A percentile compares a stretch with the other conserved stretches of the same genome.
phyloP scores from a whole-genome alignment of 805 yeast species.

The Wickerhamomyces bovis region DNA sequence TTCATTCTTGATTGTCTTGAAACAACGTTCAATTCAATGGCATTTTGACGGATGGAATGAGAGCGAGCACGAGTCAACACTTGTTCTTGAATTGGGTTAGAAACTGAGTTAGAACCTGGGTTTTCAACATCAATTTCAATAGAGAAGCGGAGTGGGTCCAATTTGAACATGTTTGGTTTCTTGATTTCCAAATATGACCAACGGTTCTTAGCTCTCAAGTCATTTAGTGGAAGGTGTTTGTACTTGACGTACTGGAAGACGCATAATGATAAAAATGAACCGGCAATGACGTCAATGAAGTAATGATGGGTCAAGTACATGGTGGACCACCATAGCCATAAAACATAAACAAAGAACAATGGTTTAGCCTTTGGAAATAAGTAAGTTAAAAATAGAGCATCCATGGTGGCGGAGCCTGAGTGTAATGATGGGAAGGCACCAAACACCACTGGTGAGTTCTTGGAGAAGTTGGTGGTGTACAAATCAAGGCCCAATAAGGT shows the following conservation, averaged over 20 bases:
- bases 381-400: slow-evolving; percentile 78
- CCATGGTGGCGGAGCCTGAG: slow-evolving; percentile 92
- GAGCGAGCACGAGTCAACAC: slow-evolving; percentile 13
- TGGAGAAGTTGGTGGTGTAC: slow-evolving; percentile 72
- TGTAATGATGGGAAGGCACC: slow-evolving; percentile 90
- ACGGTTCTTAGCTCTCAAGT: slow-evolving; percentile 51
- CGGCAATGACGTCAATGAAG: slow-evolving; percentile 90
- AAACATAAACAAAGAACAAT: slow-evolving; percentile 69
- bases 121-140: slow-evolving; percentile 27
- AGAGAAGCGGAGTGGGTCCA: slow-evolving; percentile 30
- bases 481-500: slow-evolving; percentile 68
- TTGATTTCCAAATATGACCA: slow-evolving; percentile 54
- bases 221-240: slow-evolving; percentile 57
- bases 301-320: slow-evolving; percentile 98
- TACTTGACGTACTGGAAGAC: slow-evolving; percentile 68
- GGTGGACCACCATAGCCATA: slow-evolving; percentile 97
- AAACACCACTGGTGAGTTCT: slow-evolving; percentile 85
- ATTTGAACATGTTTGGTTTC: slow-evolving; percentile 25
- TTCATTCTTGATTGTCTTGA: slow-evolving; percentile 9
- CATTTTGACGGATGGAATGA: slow-evolving; percentile 11
- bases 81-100: background rate
- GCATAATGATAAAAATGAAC: slow-evolving; percentile 72
- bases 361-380: slow-evolving; percentile 68
- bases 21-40: slow-evolving; percentile 22
- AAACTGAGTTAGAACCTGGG: slow-evolving; percentile 4